Evolutionary conservation across 306 rosid species (phyloP).

Genomic region (Dalbergia cochinchinensis): DNA sequence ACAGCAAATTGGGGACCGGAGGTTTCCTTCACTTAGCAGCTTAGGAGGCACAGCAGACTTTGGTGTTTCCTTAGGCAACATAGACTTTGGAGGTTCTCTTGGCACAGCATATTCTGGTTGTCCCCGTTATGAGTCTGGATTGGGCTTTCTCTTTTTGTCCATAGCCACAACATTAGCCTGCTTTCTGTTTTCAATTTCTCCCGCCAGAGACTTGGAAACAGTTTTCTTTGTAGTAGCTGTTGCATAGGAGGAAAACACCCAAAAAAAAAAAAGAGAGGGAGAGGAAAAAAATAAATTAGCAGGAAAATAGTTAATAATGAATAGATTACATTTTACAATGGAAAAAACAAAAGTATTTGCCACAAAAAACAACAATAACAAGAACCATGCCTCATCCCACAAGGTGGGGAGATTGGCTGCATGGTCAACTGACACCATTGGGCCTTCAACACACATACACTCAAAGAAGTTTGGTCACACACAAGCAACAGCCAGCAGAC

Average conservation of each 20-base stretch:
- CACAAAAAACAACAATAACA: neutral
- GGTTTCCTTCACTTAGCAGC: conserved; percentile 64
- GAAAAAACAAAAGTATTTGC: neutral
- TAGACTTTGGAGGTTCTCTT: conserved; percentile 36
- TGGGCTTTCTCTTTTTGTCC: conserved; percentile 46
- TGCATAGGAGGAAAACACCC: conserved; percentile 31
- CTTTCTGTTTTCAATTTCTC: conserved; percentile 54
- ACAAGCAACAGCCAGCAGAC: neutral
- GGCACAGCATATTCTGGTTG: too few species aligned
- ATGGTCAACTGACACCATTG: neutral
- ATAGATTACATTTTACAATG: too few species aligned
- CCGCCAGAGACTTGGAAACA: conserved; percentile 50
- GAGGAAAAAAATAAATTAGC: neutral
- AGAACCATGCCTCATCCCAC: neutral
- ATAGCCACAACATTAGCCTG: neutral
- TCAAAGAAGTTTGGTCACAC: neutral
- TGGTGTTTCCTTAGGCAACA: neutral
- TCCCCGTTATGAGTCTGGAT: conserved; percentile 40
- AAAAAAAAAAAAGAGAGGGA: neutral
- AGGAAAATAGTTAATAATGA: neutral
- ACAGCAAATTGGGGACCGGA: conserved; percentile 98
- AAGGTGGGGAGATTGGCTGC: neutral
- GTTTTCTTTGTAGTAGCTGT: conserved; percentile 54
- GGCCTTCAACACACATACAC: neutral
- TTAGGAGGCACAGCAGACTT: conserved; percentile 54